Evolutionary conservation across 2,329 filamentous ascomycete genomes (phyloP).

Genomic region (Lachnellula occidentalis): DNA sequence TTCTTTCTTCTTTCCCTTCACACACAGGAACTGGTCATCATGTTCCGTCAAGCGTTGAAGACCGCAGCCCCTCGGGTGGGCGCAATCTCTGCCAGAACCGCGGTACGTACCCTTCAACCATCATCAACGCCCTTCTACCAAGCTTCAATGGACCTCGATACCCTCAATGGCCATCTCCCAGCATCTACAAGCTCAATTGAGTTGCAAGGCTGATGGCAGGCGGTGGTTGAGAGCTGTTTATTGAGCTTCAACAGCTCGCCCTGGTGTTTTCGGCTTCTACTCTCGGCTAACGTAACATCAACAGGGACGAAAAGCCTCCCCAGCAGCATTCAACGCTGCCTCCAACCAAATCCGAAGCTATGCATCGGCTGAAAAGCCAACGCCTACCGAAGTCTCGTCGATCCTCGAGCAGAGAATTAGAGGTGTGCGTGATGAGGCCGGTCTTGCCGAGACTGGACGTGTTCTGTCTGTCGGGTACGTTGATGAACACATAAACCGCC

Average conservation of each 20-base stretch:
- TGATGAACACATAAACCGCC: conserved; percentile 13
- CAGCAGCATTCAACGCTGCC: conserved; percentile 66
- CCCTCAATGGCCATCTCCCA: conserved; percentile 25
- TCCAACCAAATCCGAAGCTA: conserved; percentile 77
- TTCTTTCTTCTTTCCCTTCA: conserved; percentile 45
- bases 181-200: conserved; percentile 37
- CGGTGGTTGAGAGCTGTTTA: conserved; percentile 36
- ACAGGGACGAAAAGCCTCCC: conserved; percentile 82
- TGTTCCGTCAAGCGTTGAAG: conserved; percentile 64
- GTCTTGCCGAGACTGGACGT: conserved; percentile 96
- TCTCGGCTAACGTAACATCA: conserved; percentile 46
- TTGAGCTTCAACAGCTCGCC: conserved; percentile 30
- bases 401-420: conserved; percentile 99
- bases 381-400: conserved; percentile 96
- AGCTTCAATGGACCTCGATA: conserved; percentile 29
- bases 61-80: conserved; percentile 68
- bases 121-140: conserved; percentile 34
- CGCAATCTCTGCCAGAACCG: conserved; percentile 91
- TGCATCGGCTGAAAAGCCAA: conserved; percentile 87
- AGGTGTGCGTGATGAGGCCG: conserved; percentile 94
- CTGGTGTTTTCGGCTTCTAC: conserved; percentile 37
- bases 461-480: conserved; percentile 98
- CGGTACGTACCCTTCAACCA: conserved; percentile 69
- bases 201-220: conserved; percentile 24
- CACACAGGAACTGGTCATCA: conserved; percentile 55